Evolutionary conservation across 192 early-diverging fungal genomes (phyloP).

Genomic region (Allomyces arbusculus): DNA sequence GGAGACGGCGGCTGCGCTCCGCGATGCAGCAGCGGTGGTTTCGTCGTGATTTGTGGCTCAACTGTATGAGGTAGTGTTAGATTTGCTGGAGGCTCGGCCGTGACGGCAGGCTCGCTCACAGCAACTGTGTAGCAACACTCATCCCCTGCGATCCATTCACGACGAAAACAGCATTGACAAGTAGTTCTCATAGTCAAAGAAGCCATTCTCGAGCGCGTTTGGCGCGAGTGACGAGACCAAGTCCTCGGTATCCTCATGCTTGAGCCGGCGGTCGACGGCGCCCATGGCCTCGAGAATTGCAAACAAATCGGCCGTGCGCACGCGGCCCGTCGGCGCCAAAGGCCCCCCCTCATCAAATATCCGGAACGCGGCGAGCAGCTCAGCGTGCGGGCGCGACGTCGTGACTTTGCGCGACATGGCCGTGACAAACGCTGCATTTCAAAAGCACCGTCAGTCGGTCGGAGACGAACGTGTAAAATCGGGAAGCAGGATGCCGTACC

Average conservation of each 20-base stretch:
- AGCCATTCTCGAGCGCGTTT: background rate
- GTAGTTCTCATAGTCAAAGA: background rate
- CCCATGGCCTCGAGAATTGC: background rate
- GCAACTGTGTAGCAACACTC: no score
- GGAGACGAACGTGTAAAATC: no score
- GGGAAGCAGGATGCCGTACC: slow-evolving; percentile 14
- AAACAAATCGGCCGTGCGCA: background rate
- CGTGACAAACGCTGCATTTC: slow-evolving; percentile 25
- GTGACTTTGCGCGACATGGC: slow-evolving; percentile 25
- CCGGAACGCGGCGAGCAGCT: background rate
- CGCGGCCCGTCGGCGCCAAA: background rate
- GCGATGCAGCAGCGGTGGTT: no score
- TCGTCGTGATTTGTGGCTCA: no score
- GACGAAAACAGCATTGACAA: background rate
- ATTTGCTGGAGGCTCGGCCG: no score
- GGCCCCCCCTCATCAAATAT: background rate
- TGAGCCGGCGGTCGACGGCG: background rate
- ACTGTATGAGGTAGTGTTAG: no score
- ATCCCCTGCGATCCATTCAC: background rate
- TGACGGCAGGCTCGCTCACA: no score
- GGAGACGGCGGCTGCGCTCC: no score
- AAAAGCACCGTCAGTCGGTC: no score
- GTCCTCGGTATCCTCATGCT: background rate
- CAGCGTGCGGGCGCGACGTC: background rate
- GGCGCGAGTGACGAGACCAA: background rate